These are phyloP conservation scores for Tetrahymena elliotti DNA, from an alignment of 73 alveolate species.

Conservation along the genomic window DNA sequence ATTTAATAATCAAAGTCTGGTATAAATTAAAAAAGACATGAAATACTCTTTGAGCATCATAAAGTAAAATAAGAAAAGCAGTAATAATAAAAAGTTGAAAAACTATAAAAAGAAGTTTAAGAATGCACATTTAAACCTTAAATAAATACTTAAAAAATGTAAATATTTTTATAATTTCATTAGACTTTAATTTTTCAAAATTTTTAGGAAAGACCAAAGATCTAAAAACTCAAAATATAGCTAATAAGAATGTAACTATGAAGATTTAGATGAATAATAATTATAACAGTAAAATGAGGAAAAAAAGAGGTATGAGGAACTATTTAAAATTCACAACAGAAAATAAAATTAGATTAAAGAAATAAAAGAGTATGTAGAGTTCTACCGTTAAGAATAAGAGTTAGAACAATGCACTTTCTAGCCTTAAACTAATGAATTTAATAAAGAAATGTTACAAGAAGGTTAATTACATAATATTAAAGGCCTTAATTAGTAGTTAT, in stretches of 20 bases:
- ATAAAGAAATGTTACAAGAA: not conserved
- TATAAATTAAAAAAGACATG: not conserved
- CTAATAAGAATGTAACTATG: not conserved
- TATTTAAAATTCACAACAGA: not conserved
- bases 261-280: not conserved
- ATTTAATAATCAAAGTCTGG: not conserved
- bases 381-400: not conserved
- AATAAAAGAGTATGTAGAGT: not conserved
- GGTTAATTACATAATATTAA: not conserved
- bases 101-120: not conserved
- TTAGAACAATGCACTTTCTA: not conserved
- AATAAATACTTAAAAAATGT: not conserved
- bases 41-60: not conserved
- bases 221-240: not conserved
- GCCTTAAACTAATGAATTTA: not conserved
- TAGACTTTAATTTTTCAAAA: too few species aligned
- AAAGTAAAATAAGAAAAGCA: not conserved
- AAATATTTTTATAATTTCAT: not conserved
- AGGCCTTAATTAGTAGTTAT: not conserved
- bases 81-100: not conserved
- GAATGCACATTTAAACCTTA: not conserved
- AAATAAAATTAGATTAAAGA: not conserved
- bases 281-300: not conserved
- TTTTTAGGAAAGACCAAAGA: not conserved
- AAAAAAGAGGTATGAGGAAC: not conserved